A percentile compares a stretch with the other conserved stretches of the same genome.
phyloP scores from a whole-genome alignment of 441 rosid genomes.

The Gossypium davidsonii region DNA sequence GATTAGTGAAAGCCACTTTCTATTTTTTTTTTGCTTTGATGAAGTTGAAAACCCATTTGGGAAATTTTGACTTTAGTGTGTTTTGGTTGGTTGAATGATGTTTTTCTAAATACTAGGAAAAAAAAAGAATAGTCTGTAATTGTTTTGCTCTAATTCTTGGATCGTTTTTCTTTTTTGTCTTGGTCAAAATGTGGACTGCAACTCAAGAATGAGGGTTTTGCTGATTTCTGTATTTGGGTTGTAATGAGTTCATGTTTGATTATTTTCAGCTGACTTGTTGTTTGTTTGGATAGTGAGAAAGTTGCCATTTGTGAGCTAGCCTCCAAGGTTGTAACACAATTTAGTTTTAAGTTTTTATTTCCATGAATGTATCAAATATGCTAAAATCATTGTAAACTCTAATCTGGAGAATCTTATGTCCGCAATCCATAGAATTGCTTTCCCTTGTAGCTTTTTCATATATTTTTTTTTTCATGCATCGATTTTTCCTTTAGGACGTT shows the following conservation, averaged over 20 bases:
- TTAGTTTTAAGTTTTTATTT: not conserved
- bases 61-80: constrained; percentile 10
- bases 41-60: constrained; percentile 4
- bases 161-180: not conserved
- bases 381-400: not conserved
- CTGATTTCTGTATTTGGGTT: constrained; percentile 1
- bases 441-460: not conserved
- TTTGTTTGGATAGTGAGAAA: not conserved
- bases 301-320: not conserved
- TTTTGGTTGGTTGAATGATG: not conserved
- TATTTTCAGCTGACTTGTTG: not conserved
- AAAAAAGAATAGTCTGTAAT: not conserved
- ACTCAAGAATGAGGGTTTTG: not conserved
- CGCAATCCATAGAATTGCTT: not conserved
- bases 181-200: not conserved
- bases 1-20: not conserved
- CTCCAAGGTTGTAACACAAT: not conserved
- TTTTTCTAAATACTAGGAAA: not conserved
- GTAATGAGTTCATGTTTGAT: not conserved
- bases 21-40: not conserved
- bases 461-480: not conserved
- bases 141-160: not conserved
- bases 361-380: not conserved
- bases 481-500: not conserved
- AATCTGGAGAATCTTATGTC: not conserved